Evolutionary conservation across 2,329 filamentous ascomycete species (phyloP), one percentile per base, ranked within the genome.

Genomic region (Trichoderma lentiforme): DNA sequence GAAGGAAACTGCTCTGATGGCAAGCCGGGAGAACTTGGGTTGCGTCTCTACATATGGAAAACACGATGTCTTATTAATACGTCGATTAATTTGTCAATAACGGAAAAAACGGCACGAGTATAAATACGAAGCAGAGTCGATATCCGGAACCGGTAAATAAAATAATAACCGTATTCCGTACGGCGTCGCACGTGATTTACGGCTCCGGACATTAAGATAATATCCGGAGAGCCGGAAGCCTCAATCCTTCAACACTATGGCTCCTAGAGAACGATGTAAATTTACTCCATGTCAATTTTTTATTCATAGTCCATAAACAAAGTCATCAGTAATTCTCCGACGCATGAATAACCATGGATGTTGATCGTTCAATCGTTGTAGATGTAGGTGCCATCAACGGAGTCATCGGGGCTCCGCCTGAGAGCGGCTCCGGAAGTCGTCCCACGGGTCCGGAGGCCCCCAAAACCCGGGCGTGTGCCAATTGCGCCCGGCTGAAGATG

Each of bases 401-500:
- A 60, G 63, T 26, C 39, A 30, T 51, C 56, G 62, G 36, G 30
- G 26, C 56, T 53, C 39, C 69, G 32, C 32, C 34, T 30, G 39
- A 39, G 12, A 30, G 34, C 51, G 43, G 58, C 39, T 6, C 62
- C 62, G 70, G 62, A n/a, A 36, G 24, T 60, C 53, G 53, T 24
- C 61, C 32, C 26, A 53, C 34, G 30, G 34, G 18, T 30, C 28
- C 63, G 63, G 70, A 68, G 70, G 47, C 24, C 15, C 18, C 28
- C 36, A 72, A 72, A 36, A 72, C 64, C 58, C 78, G 81, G 65
- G 81, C 81, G 6, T 82, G 80, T 69, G 74, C 71, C 14, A 80
- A 76, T 39, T 82, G 81, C 72, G 81, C 79, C 32, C 76, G 77
- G 26, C 74, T 81, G 12, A 82, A 82, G 75, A 82, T 81, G 74